These are phyloP conservation scores for Tolypocladium paradoxum DNA, from an alignment of 2,329 filamentous ascomycete species.

Conservation along the genomic window DNA sequence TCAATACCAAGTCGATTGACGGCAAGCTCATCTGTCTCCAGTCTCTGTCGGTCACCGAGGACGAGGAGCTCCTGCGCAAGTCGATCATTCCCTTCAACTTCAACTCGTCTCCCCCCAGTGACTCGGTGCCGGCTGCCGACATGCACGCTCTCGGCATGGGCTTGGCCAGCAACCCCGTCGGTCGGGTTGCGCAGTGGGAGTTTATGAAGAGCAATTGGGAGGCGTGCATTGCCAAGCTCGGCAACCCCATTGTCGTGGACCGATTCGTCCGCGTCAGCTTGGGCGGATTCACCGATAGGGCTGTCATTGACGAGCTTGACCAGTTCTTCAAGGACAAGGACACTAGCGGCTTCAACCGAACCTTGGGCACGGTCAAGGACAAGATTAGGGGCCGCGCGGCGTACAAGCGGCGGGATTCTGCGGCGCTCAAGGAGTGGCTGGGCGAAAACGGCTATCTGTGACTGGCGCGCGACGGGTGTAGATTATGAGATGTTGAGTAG, in stretches of 20 bases:
- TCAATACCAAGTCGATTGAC: slow-evolving; percentile 72
- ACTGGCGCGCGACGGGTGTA: slow-evolving; percentile 8
- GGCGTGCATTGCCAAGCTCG: slow-evolving; percentile 58
- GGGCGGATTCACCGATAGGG: slow-evolving; percentile 63
- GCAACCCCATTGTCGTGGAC: slow-evolving; percentile 80
- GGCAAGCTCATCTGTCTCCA: slow-evolving; percentile 78
- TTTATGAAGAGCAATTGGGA: slow-evolving; percentile 81
- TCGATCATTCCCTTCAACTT: slow-evolving; percentile 71
- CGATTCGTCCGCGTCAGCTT: slow-evolving; percentile 74
- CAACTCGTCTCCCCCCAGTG: slow-evolving; percentile 44
- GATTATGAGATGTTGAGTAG: too few species aligned
- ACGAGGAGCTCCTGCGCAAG: slow-evolving; percentile 53
- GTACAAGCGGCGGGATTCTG: slow-evolving; percentile 70
- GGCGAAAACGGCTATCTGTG: slow-evolving; percentile 33
- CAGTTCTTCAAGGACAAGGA: slow-evolving; percentile 82
- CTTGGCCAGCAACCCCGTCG: slow-evolving; percentile 61
- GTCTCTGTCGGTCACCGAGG: slow-evolving; percentile 64
- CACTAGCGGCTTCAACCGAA: slow-evolving; percentile 75
- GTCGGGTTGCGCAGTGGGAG: slow-evolving; percentile 68
- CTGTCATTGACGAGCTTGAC: slow-evolving; percentile 64
- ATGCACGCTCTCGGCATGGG: slow-evolving; percentile 71
- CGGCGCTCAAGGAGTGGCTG: slow-evolving; percentile 70
- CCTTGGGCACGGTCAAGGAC: slow-evolving; percentile 75
- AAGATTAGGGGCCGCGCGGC: slow-evolving; percentile 73
- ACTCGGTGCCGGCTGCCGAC: slow-evolving; percentile 73